These are phyloP conservation scores for Brasilioporus rufonigricans DNA, from an alignment of 768 basidiomycete species.

Conservation along the genomic window DNA sequence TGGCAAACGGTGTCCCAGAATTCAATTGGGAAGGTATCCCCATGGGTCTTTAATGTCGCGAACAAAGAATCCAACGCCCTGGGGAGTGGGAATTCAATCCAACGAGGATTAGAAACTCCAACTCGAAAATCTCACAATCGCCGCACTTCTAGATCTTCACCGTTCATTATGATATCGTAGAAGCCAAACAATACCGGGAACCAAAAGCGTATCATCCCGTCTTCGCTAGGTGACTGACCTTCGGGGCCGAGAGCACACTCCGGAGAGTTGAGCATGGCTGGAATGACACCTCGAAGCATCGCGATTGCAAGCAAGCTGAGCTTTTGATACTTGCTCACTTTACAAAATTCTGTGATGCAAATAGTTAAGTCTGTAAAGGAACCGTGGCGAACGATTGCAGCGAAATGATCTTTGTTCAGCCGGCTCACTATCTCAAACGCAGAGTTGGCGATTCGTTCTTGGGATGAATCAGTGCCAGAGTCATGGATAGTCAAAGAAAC, in stretches of 20 bases:
- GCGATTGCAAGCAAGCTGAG: conserved; percentile 95
- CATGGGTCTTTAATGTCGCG: conserved; percentile 88
- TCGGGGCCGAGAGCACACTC: conserved; percentile 52
- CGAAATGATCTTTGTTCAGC: conserved; percentile 88
- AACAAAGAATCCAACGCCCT: conserved; percentile 98
- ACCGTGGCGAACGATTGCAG: conserved; percentile 87
- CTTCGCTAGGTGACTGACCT: conserved; percentile 51
- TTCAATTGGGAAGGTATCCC: conserved; percentile 77
- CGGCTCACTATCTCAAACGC: conserved; percentile 96
- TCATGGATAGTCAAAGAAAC: not conserved
- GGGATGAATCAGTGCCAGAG: not conserved
- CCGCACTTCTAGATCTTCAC: conserved; percentile 96
- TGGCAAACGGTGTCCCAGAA: conserved; percentile 99
- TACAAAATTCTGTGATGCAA: conserved; percentile 98
- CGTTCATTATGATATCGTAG: conserved; percentile 99
- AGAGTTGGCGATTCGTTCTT: conserved; percentile 87
- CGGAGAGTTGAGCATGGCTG: conserved; percentile 83
- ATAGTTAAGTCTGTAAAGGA: conserved; percentile 95
- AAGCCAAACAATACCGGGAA: conserved; percentile 96
- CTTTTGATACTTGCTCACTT: conserved; percentile 99
- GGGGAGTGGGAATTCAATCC: conserved; percentile 7
- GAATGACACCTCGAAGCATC: conserved; percentile 92
- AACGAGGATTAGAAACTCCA: not conserved
- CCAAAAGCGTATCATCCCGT: conserved; percentile 96
- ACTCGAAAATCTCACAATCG: conserved; percentile 67